These are phyloP conservation scores for Przewalskia tangutica DNA, from an alignment of 257 asterid species.

Conservation along the genomic window DNA sequence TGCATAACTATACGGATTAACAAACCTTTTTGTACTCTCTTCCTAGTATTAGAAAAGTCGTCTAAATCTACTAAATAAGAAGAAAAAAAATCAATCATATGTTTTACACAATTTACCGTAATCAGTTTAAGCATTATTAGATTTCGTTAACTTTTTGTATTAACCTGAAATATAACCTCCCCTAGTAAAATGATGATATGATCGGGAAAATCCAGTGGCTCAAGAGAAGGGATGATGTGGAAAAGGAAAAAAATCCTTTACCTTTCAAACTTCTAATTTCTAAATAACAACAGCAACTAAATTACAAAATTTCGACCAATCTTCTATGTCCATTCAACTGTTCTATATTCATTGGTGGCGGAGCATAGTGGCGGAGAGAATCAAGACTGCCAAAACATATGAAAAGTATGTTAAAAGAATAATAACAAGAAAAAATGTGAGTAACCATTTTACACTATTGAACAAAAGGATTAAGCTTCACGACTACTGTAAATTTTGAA, in stretches of 20 bases:
- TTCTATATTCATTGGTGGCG: not conserved
- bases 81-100: no score
- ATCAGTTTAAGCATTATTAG: not conserved
- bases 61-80: no score
- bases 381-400: constrained; percentile 34
- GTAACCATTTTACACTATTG: not conserved
- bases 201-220: not conserved
- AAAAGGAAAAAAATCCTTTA: not conserved
- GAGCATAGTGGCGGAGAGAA: constrained; percentile 14
- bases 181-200: not conserved
- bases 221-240: not conserved
- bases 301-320: not conserved
- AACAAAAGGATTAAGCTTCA: not conserved
- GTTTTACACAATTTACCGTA: not conserved
- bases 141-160: not conserved
- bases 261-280: not conserved
- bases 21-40: no score
- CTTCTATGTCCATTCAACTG: not conserved
- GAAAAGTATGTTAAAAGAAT: not conserved
- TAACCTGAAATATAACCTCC: not conserved
- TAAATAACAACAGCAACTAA: not conserved
- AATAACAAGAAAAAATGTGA: not conserved
- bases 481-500: not conserved
- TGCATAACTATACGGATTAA: no score
- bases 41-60: no score